A percentile compares a stretch with the other conserved stretches of the same genome.
Conservation (phyloP, 1,284 basidiomycete species). For the Papiliotrema fonsecae region DNA sequence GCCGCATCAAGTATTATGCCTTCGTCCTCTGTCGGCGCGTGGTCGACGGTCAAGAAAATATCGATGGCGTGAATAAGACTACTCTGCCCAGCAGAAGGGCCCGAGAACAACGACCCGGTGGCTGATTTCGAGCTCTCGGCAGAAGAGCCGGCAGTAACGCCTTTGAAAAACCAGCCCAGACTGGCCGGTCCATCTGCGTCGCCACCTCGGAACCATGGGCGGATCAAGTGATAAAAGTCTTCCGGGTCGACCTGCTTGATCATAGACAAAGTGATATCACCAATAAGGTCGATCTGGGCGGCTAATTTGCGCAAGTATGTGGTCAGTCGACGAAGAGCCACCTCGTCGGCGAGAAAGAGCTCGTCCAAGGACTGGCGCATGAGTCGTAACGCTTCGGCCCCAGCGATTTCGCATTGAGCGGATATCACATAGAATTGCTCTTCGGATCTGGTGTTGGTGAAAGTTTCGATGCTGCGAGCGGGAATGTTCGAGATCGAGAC, state of each 20-base stretch:
- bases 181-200: constrained; percentile 61
- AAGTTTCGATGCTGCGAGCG: constrained; percentile 58
- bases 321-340: constrained; percentile 69
- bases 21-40: constrained; percentile 45
- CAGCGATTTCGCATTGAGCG: constrained; percentile 85
- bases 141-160: constrained; percentile 50
- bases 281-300: constrained; percentile 62
- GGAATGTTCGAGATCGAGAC: constrained; percentile 55
- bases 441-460: constrained; percentile 80
- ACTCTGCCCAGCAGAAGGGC: constrained; percentile 88
- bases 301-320: constrained; percentile 65
- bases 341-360: constrained; percentile 76
- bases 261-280: constrained; percentile 60
- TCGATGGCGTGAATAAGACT: constrained; percentile 84
- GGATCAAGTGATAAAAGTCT: constrained; percentile 75
- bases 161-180: constrained; percentile 75
- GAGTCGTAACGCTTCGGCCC: constrained; percentile 74
- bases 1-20: constrained; percentile 19
- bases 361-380: constrained; percentile 91
- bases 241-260: constrained; percentile 70
- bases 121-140: constrained; percentile 8
- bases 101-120: constrained; percentile 59
- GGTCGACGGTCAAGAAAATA: constrained; percentile 79
- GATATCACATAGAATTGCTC: constrained; percentile 85
- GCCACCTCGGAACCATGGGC: constrained; percentile 88